Base-by-base conservation (phyloP, 1,284 basidiomycete species). In the Golubevia sp. region DNA sequence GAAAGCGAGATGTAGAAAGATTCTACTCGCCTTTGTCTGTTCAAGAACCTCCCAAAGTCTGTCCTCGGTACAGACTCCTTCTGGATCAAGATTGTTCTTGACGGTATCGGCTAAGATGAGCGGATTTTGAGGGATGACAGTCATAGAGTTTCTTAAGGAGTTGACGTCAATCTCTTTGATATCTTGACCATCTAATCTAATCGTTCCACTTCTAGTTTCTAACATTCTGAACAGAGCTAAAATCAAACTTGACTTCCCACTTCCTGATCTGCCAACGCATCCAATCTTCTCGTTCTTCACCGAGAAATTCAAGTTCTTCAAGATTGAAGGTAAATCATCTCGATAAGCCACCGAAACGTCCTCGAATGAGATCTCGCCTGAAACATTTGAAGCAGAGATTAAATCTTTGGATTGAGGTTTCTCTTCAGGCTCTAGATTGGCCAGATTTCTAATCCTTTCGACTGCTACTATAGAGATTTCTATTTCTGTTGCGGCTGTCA, bases 71-170 rank as follows among this genome's bases (percentile, higher is more conserved):
- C n/a, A n/a, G n/a, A 18, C 18, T 44, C 38, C 38, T 44, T 44
- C 38, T 1, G 73, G 74, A 30, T 74, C 68, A n/a, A 76, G 61
- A 21, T 76, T 77, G n/a, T 76, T 64, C 4, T 74, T 63, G 23
- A 77, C 65, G 7, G 70, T 68, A 11, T 64, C 64, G 18, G 44
- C 59, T 0, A 69, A 59, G 2, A 75, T 52, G 11, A 75, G 38
- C 18, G 38, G 73, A 11, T 61, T 62, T 49, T 75, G 71, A 2
- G 64, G 51, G 0, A 73, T 68, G 21, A 75, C 63, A 18, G 69
- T 68, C 59, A 71, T 67, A 61, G 63, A 60, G 15, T 61, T 67
- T 0, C 73, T 70, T 6, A 75, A 61, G 53, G 62, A 55, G 13
- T 62, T 56, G 2, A 65, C 52, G 13, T 61, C 20, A 21, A 68